A percentile compares a stretch with the other conserved stretches of the same genome.
Evolutionary conservation across 805 yeast species (phyloP).

Genomic region (Schwanniomyces pseudopolymorphus): DNA sequence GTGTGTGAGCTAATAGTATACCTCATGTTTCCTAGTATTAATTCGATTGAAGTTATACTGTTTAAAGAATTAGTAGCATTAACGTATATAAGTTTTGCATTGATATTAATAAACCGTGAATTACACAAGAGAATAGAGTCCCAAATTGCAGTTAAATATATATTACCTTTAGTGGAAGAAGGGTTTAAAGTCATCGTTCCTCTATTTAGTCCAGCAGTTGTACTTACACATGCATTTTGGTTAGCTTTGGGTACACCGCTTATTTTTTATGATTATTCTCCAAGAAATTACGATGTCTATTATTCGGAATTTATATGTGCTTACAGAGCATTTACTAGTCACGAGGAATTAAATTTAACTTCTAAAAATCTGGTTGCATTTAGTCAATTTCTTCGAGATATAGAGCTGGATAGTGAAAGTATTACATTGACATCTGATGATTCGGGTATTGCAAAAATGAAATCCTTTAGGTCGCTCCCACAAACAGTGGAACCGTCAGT

Average conservation of each 20-base stretch:
- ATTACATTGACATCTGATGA: neutral
- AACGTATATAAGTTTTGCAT: neutral
- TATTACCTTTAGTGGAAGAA: neutral
- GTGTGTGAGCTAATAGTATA: neutral
- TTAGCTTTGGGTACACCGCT: neutral
- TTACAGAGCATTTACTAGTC: neutral
- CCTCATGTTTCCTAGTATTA: neutral
- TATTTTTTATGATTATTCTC: neutral
- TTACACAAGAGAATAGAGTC: neutral
- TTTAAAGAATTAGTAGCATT: neutral
- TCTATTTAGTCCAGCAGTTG: neutral
- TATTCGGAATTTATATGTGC: neutral
- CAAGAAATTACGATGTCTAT: neutral
- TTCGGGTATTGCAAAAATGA: neutral
- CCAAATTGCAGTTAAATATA: neutral
- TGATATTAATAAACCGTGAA: neutral
- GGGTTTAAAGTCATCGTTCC: neutral
- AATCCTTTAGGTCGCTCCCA: neutral
- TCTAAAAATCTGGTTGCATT: neutral
- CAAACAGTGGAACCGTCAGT: neutral
- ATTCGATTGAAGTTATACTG: neutral
- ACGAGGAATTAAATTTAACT: neutral
- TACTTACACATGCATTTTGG: neutral
- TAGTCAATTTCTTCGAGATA: neutral
- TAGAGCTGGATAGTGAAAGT: neutral